phyloP scores from a whole-genome alignment of 495 filamentous ascomycete genomes.

The Aspergillus asperescens region DNA sequence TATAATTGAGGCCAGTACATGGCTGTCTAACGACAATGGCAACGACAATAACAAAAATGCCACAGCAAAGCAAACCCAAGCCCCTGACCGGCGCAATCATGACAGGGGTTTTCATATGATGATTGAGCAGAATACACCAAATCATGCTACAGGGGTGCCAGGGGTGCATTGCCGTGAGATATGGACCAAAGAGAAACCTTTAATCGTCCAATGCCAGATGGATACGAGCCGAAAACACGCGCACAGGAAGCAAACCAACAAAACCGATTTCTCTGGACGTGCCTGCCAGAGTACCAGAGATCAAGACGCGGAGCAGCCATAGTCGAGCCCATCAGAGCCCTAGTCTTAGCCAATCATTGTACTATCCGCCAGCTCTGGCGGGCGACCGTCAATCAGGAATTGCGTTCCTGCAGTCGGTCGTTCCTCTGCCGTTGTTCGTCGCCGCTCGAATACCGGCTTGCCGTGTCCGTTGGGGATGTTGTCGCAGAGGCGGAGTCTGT shows the following conservation, averaged over 20 bases:
- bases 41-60: conserved; percentile 14
- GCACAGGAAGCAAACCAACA: conserved; percentile 13
- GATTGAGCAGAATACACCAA: conserved; percentile 1
- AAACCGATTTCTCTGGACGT: conserved; percentile 20
- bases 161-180: conserved; percentile 11
- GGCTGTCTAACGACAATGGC: conserved; percentile 12
- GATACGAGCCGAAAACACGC: conserved; percentile 8
- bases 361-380: conserved; percentile 14
- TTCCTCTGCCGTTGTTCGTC: conserved; percentile 19
- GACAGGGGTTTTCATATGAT: conserved; percentile 2
- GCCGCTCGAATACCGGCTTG: conserved; percentile 22
- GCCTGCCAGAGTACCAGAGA: conserved; percentile 14
- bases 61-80: conserved; percentile 9
- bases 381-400: conserved; percentile 16
- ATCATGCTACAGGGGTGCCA: conserved; percentile 8
- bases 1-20: conserved; percentile 9
- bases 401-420: conserved; percentile 9
- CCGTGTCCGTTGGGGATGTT: conserved; percentile 21
- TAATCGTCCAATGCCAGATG: conserved; percentile 9
- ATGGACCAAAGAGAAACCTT: conserved; percentile 9
- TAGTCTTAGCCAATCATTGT: conserved; percentile 17
- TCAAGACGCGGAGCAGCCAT: conserved; percentile 10
- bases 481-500: conserved; percentile 18
- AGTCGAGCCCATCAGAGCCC: conserved; percentile 15
- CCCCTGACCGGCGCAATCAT: conserved; percentile 11